These are phyloP conservation scores for Solidago caesia DNA, from an alignment of 129 eudicot species.

Conservation along the genomic window DNA sequence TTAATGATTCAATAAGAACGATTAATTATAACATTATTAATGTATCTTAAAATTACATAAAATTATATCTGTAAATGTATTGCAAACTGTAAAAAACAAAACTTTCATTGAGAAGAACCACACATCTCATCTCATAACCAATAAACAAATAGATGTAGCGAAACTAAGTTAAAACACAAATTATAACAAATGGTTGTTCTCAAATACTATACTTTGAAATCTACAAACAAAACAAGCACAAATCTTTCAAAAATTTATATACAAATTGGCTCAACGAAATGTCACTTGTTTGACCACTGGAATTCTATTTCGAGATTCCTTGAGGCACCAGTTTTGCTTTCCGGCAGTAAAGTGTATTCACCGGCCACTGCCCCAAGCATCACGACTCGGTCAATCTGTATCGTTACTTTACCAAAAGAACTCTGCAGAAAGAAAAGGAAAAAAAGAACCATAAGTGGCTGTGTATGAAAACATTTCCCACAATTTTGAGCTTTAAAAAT, in stretches of 20 bases:
- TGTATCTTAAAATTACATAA: no score
- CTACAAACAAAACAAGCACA: slow-evolving; percentile 24
- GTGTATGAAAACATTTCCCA: neutral
- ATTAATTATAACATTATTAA: no score
- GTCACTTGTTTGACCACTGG: slow-evolving; percentile 90
- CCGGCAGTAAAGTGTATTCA: slow-evolving; percentile 88
- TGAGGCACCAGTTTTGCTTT: slow-evolving; percentile 96
- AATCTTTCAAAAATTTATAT: slow-evolving; percentile 26
- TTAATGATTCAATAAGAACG: no score
- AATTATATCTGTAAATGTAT: no score
- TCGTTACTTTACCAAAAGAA: slow-evolving; percentile 95
- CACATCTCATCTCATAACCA: slow-evolving; percentile 26
- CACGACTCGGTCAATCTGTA: slow-evolving; percentile 98
- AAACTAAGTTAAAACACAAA: slow-evolving; percentile 10
- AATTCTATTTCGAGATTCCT: slow-evolving; percentile 95
- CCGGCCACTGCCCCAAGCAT: slow-evolving; percentile 97
- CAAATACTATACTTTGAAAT: slow-evolving; percentile 31
- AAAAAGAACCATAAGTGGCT: neutral
- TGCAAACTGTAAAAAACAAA: neutral
- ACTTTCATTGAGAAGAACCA: slow-evolving; percentile 14
- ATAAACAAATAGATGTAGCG: slow-evolving; percentile 1
- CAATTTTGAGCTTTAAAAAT: neutral
- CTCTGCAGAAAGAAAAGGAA: slow-evolving; percentile 43
- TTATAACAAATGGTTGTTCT: slow-evolving; percentile 28
- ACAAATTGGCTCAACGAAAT: slow-evolving; percentile 18